phyloP scores from a whole-genome alignment of 495 filamentous ascomycete species.

The Daldinia decipiens region DNA sequence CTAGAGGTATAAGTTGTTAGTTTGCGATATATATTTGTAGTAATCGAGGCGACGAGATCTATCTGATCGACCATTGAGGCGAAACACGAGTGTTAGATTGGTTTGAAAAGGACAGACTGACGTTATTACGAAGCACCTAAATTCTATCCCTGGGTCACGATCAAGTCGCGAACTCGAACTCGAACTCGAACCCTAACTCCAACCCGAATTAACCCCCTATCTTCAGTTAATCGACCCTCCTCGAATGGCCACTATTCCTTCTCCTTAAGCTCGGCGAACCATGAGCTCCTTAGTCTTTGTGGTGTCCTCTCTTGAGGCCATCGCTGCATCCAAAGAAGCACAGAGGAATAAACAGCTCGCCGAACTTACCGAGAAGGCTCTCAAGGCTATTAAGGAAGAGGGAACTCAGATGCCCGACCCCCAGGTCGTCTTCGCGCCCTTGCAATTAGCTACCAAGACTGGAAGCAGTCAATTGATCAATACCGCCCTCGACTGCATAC shows the following conservation, averaged over 20 bases:
- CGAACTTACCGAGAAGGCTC: conserved; percentile 80
- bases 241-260: conserved; percentile 54
- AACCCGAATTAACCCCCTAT: background rate
- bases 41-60: background rate
- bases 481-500: conserved; percentile 95
- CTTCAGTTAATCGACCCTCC: conserved; percentile 20
- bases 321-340: conserved; percentile 88
- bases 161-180: conserved; percentile 6
- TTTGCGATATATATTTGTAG: conserved; percentile 22
- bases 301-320: conserved; percentile 88
- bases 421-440: conserved; percentile 87
- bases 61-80: background rate
- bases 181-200: conserved; percentile 1
- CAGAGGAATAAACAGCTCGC: conserved; percentile 80
- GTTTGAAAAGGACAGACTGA: conserved; percentile 27
- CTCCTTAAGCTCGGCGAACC: conserved; percentile 57
- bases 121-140: background rate
- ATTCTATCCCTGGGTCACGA: conserved; percentile 5
- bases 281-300: conserved; percentile 96
- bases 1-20: conserved; percentile 4
- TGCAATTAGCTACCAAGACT: conserved; percentile 87
- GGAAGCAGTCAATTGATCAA: conserved; percentile 84
- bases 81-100: background rate
- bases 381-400: conserved; percentile 81
- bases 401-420: conserved; percentile 79